Evolutionary conservation across 345 rosid genomes (phyloP), one percentile per base, ranked within the genome.

Genomic region (Hibiscus syriacus): DNA sequence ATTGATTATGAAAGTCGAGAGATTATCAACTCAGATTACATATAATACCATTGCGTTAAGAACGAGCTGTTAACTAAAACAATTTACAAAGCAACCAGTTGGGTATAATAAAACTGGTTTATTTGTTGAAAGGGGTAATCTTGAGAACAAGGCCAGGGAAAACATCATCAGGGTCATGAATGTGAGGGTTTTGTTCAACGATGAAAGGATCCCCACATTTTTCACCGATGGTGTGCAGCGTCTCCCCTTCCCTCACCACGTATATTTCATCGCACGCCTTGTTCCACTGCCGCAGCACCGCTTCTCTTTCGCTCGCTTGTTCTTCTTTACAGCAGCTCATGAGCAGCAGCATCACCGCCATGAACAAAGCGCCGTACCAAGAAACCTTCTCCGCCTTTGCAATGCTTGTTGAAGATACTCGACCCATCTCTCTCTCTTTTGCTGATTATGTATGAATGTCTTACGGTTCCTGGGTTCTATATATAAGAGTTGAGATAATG

Each of bases 141-240:
- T 79, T 88, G 58, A 90, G 85, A 45, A 88, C 87, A 17, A 88
- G 71, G 27, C 95, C 95, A 26, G 95, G 97, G 61, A 85, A 88
- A 26, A 90, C 82, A 72, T 90, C 97, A 74, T 88, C 95, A n/a
- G n/a, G n/a, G n/a, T n/a, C n/a, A n/a, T n/a, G n/a, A n/a, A n/a
- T n/a, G n/a, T n/a, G n/a, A n/a, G 97, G 95, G 62, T 90, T 90
- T 64, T 78, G 82, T 74, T 90, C 97, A 54, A 90, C 90, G 10
- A 90, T 88, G n/a, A 62, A 90, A 29, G 92, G 92, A 76, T 88
- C 97, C 45, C 88, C 86, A 58, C 97, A 90, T 73, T 88, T 90
- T 29, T 86, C 92, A 61, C 86, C 72, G 13, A 90, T 90, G 1
- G 83, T 79, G 17, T 90, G 87, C 74, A 88, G 76, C 2, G 95